Base-by-base conservation (phyloP, 1,139 yeast species). In the Geotrichum citri-aurantii region DNA sequence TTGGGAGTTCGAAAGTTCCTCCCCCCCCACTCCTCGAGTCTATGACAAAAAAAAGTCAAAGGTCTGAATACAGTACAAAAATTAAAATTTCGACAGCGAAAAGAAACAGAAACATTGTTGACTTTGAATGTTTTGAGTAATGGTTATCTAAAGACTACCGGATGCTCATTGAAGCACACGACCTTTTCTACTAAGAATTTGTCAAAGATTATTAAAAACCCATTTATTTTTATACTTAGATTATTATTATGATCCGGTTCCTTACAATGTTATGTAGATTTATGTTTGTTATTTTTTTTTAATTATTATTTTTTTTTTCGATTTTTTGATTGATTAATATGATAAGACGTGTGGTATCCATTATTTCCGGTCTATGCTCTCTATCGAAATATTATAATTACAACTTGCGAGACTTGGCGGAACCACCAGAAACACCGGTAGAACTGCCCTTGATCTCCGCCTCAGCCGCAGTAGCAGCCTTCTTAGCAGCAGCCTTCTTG, bases 401-500 rank as follows among this genome's bases (percentile, higher is more conserved):
- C n/a, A n/a, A n/a, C 58, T 59, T 60, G 44, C 62, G 48, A 19
- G 62, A 57, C 57, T 58, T 50, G 47, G 62, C 48, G 29, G 57
- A 48, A 29, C 66, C 62, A 31, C 64, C 56, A 11, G 62, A 52
- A 47, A 60, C 60, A n/a, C 61, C 61, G 46, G 57, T 59, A 26
- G 57, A 55, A 29, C 59, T 56, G 40, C 61, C 59, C 17, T 63
- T 57, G 23, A 61, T 48, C 21, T 56, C 56, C 7, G 62, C 62
- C 26, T 59, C 53, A 48, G 59, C 58, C n/a, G 50, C 31, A 26
- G 51, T 54, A 47, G 44, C 57, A 37, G 63, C 56, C n/a, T n/a
- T n/a, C n/a, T n/a, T n/a, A 24, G 59, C 62, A 55, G 64, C 65
- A 42, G 64, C 58, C 66, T 65, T 66, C 65, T 64, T 65, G 27